Percentiles rank a stretch among this genome's conserved stretches.
Conservation (phyloP, 108 stramenopile species). For the Pseudonitzschia delicatissima region DNA sequence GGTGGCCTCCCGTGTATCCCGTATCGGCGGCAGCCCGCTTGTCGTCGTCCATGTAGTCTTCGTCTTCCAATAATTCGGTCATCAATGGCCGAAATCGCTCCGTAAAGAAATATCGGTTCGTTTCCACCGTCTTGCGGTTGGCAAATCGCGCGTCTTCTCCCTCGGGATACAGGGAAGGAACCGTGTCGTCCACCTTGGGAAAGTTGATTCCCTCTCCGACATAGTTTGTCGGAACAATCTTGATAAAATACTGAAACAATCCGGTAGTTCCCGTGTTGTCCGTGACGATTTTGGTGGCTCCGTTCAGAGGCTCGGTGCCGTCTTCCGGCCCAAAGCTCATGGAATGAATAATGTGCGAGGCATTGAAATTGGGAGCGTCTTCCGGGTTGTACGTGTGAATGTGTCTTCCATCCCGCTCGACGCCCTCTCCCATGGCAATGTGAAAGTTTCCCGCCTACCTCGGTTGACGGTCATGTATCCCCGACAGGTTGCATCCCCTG, state of each 20-base stretch:
- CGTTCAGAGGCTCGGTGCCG: constrained; percentile 57
- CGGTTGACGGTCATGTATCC: constrained; percentile 92
- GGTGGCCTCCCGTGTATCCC: constrained; percentile 56
- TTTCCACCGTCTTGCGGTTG: constrained; percentile 42
- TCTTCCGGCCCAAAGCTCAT: constrained; percentile 84
- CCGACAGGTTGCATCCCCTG: constrained; percentile 92
- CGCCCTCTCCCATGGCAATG: constrained; percentile 95
- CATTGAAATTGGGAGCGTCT: constrained; percentile 91
- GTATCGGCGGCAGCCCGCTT: constrained; percentile 36
- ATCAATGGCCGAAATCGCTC: constrained; percentile 88
- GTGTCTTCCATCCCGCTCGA: constrained; percentile 90
- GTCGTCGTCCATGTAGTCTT: constrained; percentile 37
- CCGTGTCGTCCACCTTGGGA: constrained; percentile 1
- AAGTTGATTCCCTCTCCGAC: constrained; percentile 26
- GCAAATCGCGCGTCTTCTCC: constrained; percentile 3
- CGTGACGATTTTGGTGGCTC: constrained; percentile 67
- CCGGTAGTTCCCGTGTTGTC: constrained; percentile 80
- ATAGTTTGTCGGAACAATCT: constrained; percentile 89
- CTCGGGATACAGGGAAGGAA: constrained; percentile 2
- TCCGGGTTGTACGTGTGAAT: constrained; percentile 86
- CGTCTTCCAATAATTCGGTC: constrained; percentile 54
- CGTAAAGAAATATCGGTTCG: constrained; percentile 85
- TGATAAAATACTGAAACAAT: constrained; percentile 94
- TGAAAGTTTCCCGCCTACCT: constrained; percentile 97
- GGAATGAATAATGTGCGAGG: constrained; percentile 89